Base-by-base conservation (phyloP, 1,284 basidiomycete genomes). In the Neolentinus lepideus region DNA sequence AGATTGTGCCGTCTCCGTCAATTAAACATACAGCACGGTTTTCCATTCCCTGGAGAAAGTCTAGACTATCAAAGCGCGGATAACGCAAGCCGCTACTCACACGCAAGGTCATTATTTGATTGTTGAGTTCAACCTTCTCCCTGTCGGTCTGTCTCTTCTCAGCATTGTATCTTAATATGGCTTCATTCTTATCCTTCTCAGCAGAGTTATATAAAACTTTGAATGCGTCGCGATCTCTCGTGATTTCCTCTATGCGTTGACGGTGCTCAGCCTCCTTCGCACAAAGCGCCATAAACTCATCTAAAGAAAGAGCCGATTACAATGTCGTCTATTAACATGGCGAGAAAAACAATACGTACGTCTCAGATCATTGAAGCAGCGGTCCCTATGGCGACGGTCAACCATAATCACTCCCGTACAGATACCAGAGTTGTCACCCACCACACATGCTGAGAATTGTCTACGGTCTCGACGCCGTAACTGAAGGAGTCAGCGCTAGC, bases 1-100 rank as follows among this genome's bases (percentile, higher is more conserved):
- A 87, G 54, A 88, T 82, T 9, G 78, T 75, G 2, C 83, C 85
- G 61, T 88, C 84, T 21, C 85, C 86, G 60, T 88, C 85, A 55
- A 88, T 69, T 50, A 88, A 73, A 59, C 76, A 75, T 43, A 81
- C 68, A 45, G 83, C 72, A 53, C 83, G 79, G 60, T 76, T 73
- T 27, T 79, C 80, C 69, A 66, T 33, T n/a, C n/a, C 56, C 55
- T 61, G 51, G 27, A 19, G 35, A 27, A 19, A 16, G 50, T 52
- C 31, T 24, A 47, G 21, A 11, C 12, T 22, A 36, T 10, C 53
- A 16, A 19, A 26, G 3, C n/a, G 16, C n/a, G 19, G 19, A 46
- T 45, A 22, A 12, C 19, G 43, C 35, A 51, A n/a, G 51, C 21
- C 38, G 27, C 12, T 10, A 36, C 45, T 27, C 31, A 51, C 46